These are phyloP conservation scores for Blumeriella jaapii DNA, from an alignment of 2,329 filamentous ascomycete genomes.

Conservation along the genomic window DNA sequence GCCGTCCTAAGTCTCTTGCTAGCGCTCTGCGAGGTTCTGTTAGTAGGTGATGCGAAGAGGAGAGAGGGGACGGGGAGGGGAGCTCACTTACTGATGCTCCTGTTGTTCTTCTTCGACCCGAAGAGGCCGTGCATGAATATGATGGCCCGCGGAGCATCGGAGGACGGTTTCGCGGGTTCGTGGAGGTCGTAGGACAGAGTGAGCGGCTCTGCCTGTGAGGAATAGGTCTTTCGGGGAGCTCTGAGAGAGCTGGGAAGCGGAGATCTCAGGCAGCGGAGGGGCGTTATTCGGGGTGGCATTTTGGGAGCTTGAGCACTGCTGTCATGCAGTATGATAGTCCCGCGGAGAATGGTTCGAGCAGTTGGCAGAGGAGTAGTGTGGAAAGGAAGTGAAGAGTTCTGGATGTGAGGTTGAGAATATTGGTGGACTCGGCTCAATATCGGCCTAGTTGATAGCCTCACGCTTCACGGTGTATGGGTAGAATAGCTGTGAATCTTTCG, in stretches of 20 bases:
- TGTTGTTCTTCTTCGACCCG: slow-evolving; percentile 90
- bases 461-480: too few relatives aligned
- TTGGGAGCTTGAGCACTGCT: not conserved
- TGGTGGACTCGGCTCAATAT: too few relatives aligned
- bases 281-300: slow-evolving; percentile 5
- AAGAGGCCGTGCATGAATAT: slow-evolving; percentile 89
- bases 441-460: too few relatives aligned
- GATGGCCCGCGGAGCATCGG: slow-evolving; percentile 48
- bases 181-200: slow-evolving; percentile 55
- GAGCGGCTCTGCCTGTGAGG: slow-evolving; percentile 2
- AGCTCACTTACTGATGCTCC: slow-evolving; percentile 82
- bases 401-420: too few relatives aligned
- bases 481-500: too few relatives aligned
- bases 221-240: slow-evolving; percentile 6
- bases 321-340: not conserved
- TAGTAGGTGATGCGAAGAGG: slow-evolving; percentile 4
- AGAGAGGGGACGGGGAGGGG: too few relatives aligned
- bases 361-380: too few relatives aligned
- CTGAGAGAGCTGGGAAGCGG: slow-evolving; percentile 5
- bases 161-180: slow-evolving; percentile 39
- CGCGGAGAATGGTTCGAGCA: too few relatives aligned
- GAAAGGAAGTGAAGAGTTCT: not conserved
- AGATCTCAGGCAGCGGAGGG: not conserved
- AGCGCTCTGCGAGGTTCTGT: slow-evolving; percentile 47
- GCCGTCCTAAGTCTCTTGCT: slow-evolving; percentile 66